Percentiles rank a stretch among this genome's conserved stretches.
Evolutionary conservation across 495 filamentous ascomycete species (phyloP).

Genomic region (Penicillium daleae): DNA sequence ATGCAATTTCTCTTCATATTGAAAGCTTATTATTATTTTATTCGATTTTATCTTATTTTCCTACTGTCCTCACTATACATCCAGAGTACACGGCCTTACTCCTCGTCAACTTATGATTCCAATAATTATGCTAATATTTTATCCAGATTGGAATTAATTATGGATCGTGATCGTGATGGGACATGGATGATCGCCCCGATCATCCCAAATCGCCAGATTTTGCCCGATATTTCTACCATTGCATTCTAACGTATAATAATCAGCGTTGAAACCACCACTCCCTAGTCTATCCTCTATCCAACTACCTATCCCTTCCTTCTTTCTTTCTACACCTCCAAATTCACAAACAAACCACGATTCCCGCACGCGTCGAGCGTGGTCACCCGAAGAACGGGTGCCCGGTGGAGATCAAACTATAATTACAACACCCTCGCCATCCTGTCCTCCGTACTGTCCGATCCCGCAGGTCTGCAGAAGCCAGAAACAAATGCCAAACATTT

Average conservation of each 20-base stretch:
- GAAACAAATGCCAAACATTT: background rate
- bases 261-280: background rate
- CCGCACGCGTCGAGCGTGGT: conserved; percentile 13
- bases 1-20: background rate
- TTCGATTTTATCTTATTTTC: background rate
- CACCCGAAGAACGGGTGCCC: conserved; percentile 10
- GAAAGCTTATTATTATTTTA: background rate
- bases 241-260: background rate
- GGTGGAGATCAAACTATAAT: conserved; percentile 7
- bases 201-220: background rate
- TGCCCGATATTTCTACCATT: background rate
- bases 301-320: background rate
- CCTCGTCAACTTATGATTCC: background rate
- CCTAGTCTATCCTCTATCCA: background rate
- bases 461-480: background rate
- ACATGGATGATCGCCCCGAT: background rate
- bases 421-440: background rate
- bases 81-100: background rate
- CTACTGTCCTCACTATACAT: background rate
- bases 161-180: background rate
- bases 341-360: conserved; percentile 9
- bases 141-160: background rate
- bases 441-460: background rate
- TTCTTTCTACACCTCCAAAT: background rate
- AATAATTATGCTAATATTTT: background rate